Evolutionary conservation across 2,329 filamentous ascomycete genomes (phyloP).

Genomic region (Parascedosporium putredinis): DNA sequence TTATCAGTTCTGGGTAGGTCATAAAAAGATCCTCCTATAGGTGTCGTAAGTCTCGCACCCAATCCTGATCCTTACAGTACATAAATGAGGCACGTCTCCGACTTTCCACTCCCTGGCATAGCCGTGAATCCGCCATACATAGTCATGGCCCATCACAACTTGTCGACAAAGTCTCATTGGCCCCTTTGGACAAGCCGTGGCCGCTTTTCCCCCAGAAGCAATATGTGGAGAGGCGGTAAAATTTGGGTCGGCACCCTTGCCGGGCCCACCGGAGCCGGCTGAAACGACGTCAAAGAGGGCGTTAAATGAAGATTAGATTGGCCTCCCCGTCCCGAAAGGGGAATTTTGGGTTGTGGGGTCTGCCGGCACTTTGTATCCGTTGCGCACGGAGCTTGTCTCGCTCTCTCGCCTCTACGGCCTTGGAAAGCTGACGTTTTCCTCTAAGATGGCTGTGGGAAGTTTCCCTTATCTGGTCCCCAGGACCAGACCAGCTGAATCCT

Average conservation of each 20-base stretch:
- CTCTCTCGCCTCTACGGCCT: not conserved
- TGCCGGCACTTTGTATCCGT: not conserved
- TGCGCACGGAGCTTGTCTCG: too few species aligned
- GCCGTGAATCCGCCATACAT: too few species aligned
- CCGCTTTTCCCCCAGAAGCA: not conserved
- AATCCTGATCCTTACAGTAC: too few species aligned
- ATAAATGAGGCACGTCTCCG: too few species aligned
- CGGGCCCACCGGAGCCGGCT: not conserved
- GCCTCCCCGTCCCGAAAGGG: not conserved
- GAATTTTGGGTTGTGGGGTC: not conserved
- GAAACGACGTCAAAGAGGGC: not conserved
- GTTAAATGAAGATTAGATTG: not conserved
- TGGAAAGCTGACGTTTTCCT: not conserved
- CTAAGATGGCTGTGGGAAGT: not conserved
- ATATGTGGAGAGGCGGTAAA: not conserved
- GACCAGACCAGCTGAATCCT: not conserved
- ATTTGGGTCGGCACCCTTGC: not conserved
- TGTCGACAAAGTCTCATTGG: not conserved
- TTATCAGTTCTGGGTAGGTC: too few species aligned
- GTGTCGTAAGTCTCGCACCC: too few species aligned
- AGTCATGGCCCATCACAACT: too few species aligned
- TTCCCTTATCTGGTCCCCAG: not conserved
- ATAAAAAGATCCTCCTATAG: too few species aligned
- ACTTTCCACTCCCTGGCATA: too few species aligned
- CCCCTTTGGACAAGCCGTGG: not conserved